Evolutionary conservation across 176 grass and related monocot species (phyloP), one percentile per base, ranked within the genome.

Genomic region (Hsuehochloa calcarea): DNA sequence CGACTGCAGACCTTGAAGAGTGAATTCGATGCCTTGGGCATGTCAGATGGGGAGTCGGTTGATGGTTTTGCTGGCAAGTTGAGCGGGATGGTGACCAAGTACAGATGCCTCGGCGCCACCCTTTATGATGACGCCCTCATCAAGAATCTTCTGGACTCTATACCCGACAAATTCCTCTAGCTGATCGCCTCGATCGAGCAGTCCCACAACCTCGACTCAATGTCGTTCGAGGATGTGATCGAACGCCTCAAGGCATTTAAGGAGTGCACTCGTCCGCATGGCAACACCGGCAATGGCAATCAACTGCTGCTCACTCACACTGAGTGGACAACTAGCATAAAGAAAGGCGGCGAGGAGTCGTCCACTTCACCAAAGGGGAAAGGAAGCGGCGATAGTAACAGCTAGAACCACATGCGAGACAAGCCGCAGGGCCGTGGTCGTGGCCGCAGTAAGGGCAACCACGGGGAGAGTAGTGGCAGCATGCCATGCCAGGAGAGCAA

Each of bases 301-400:
- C 31, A 66, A 23, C 12, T 66, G 0, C 29, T 66, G 34, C 16
- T 68, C 16, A 40, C 65, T 22, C 65, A 40, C 0, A 22, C 11
- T 5, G 43, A 72, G 69, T 46, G 69, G 41, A 9, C 25, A 3
- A 20, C 19, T 0, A n/a, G 41, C 0, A 3, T 11, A 4, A 45
- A 47, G 40, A 47, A 47, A 4, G n/a, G 13, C 0, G 4, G 4
- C 0, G n/a, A n/a, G 0, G 69, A 47, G 0, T 46, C 69, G 0
- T 61, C n/a, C n/a, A n/a, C n/a, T 5, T 25, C 19, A 3, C 1
- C 0, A 4, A 72, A 72, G 69, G n/a, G 39, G 22, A 44, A 3
- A 27, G 5, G 4, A 3, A 0, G 3, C 8, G 7, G 58, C 0
- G 1, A 1, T 12, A 13, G 46, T 7, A 12, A 8, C 22, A 1